A percentile compares a stretch with the other conserved stretches of the same genome.
These are phyloP conservation scores for Yamadazyma olivae DNA, from an alignment of 805 yeast species.

Conservation along the genomic window DNA sequence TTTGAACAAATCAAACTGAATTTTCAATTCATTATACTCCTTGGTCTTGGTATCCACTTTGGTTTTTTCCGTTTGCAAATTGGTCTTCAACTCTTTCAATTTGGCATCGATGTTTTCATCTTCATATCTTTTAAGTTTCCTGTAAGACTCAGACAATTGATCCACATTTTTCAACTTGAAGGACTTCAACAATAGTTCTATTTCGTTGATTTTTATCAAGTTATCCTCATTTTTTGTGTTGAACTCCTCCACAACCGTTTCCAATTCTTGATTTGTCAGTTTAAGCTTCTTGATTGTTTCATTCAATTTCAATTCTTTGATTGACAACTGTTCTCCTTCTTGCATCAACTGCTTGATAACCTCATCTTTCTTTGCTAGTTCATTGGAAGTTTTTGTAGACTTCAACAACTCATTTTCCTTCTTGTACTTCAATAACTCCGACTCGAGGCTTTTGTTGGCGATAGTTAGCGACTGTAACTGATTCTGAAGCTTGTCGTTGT, in stretches of 20 bases:
- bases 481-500: neutral
- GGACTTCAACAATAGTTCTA: conserved; percentile 28
- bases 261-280: conserved; percentile 25
- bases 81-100: conserved; percentile 20
- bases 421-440: neutral
- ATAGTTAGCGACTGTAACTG: neutral
- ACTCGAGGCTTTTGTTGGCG: neutral
- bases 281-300: conserved; percentile 65
- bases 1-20: conserved; percentile 30
- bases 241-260: conserved; percentile 24
- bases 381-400: neutral
- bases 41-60: conserved; percentile 17
- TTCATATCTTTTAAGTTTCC: conserved; percentile 12
- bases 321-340: conserved; percentile 74
- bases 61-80: conserved; percentile 20
- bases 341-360: conserved; percentile 62
- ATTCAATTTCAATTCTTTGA: conserved; percentile 65
- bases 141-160: conserved; percentile 21
- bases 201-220: conserved; percentile 34
- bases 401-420: conserved; percentile 2
- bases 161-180: conserved; percentile 26
- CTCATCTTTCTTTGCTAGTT: conserved; percentile 44
- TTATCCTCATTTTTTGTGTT: conserved; percentile 28
- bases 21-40: conserved; percentile 27
- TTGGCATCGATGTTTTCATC: conserved; percentile 14